These are phyloP conservation scores for Cudoniella acicularis DNA, from an alignment of 495 filamentous ascomycete genomes.

Conservation along the genomic window DNA sequence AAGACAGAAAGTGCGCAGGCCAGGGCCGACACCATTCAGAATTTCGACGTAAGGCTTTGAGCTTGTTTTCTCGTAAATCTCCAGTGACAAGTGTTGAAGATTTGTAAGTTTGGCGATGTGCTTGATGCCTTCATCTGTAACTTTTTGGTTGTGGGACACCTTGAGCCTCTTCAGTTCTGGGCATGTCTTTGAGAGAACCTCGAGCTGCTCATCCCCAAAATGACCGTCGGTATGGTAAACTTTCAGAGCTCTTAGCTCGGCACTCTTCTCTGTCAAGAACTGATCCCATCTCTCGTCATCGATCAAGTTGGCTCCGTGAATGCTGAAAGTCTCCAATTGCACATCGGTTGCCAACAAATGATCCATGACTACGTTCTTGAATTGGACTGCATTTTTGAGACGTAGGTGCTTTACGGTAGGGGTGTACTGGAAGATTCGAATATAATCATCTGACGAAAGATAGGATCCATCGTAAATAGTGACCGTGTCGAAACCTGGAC, in stretches of 20 bases:
- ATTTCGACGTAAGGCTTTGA: slow-evolving; percentile 55
- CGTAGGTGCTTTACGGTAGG: slow-evolving; percentile 64
- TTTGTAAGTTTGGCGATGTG: slow-evolving; percentile 50
- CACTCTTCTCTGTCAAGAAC: slow-evolving; percentile 59
- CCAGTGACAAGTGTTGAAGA: slow-evolving; percentile 71
- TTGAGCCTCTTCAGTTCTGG: slow-evolving; percentile 69
- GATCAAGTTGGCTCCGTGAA: slow-evolving; percentile 78
- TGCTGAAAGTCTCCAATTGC: slow-evolving; percentile 55
- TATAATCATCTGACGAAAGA: slow-evolving; percentile 69
- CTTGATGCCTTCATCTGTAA: slow-evolving; percentile 42
- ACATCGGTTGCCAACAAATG: slow-evolving; percentile 70
- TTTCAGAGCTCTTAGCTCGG: slow-evolving; percentile 60
- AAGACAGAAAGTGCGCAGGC: slow-evolving; percentile 70
- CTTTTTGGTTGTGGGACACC: slow-evolving; percentile 52
- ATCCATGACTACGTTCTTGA: slow-evolving; percentile 77
- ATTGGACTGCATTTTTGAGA: slow-evolving; percentile 75
- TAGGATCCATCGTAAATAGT: slow-evolving; percentile 76
- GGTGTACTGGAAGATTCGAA: slow-evolving; percentile 73
- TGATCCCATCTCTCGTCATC: slow-evolving; percentile 65
- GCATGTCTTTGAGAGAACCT: slow-evolving; percentile 52
- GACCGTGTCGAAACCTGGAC: slow-evolving; percentile 60
- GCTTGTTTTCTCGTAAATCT: slow-evolving; percentile 52
- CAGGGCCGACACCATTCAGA: slow-evolving; percentile 52
- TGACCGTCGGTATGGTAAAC: slow-evolving; percentile 71
- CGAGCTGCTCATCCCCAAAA: slow-evolving; percentile 50